Base-by-base conservation (phyloP, 192 early-diverging fungal genomes). In the Chytriomyces hyalinus region DNA sequence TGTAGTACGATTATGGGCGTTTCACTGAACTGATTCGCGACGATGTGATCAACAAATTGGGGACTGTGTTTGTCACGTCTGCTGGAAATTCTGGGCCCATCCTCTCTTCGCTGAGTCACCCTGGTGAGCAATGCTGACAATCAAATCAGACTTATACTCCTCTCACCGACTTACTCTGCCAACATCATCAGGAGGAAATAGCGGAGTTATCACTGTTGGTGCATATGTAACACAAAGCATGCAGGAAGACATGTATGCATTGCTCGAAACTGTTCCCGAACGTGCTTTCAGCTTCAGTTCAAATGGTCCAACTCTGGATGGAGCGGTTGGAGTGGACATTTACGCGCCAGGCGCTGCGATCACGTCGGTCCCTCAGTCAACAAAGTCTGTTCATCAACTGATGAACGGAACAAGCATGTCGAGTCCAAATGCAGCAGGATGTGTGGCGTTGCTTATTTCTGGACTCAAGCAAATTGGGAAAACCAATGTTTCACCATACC, bases 351-450 rank as follows among this genome's bases (percentile, higher is more conserved):
- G 97, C 28, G 94, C 93, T 44, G 97, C 97, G 7, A 91, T 98
- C 65, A 93, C 96, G 11, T 91, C 90, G 74, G 92, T 94, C 43
- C 97, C 96, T 7, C 86, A 91, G 24, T 99, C 92, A 79, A 90
- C 87, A 15, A 81, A 88, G 8, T 80, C 88, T 60, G 88, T 88
- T 44, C 80, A 90, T 66, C 88, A 90, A 70, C 85, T 93, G 64
- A 93, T 92, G 89, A 98, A 97, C 82, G 97, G 96, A 59, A 98
- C 97, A 22, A 92, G 91, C 72, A 99, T 99, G 97, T 90, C 91
- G 65, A 89, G 90, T 53, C 97, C 97, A 62, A 96, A 95, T 94
- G 94, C 80, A 94, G 97, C 15, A 93, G 94, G 77, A 80, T 95
- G 61, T 85, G 92, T 2, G 84, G 97, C 79, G 17, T 20, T 68